Evolutionary conservation across 2,329 filamentous ascomycete genomes (phyloP).

Genomic region (Pochonia chlamydosporia): DNA sequence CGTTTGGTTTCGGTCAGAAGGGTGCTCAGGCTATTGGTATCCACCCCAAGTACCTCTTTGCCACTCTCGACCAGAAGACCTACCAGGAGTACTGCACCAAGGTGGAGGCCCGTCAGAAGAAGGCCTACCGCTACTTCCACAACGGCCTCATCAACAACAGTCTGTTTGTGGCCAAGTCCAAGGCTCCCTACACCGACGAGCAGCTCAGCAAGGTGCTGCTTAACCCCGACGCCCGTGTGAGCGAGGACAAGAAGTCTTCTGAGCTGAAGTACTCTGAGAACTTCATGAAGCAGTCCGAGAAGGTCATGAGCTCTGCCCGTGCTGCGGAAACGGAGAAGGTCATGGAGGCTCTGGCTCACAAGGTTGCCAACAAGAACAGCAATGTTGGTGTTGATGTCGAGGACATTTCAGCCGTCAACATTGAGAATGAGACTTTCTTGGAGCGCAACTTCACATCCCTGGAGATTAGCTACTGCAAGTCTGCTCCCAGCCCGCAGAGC

Average conservation of each 20-base stretch:
- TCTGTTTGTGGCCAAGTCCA: slow-evolving; percentile 91
- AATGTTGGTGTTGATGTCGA: slow-evolving; percentile 95
- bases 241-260: slow-evolving; percentile 78
- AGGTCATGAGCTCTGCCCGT: slow-evolving; percentile 42
- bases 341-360: slow-evolving; percentile 69
- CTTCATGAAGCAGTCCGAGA: slow-evolving; percentile 60
- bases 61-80: slow-evolving; percentile 80
- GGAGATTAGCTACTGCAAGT: slow-evolving; percentile 83
- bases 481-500: slow-evolving; percentile 72
- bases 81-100: slow-evolving; percentile 80
- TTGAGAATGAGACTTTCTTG: slow-evolving; percentile 89
- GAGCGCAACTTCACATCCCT: slow-evolving; percentile 86
- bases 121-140: slow-evolving; percentile 97
- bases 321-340: slow-evolving; percentile 64
- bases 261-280: slow-evolving; percentile 67
- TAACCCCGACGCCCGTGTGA: slow-evolving; percentile 86
- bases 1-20: slow-evolving; percentile 99
- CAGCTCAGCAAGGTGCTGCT: slow-evolving; percentile 85
- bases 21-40: slow-evolving; percentile 95
- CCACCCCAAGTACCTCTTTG: slow-evolving; percentile 92
- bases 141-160: slow-evolving; percentile 97
- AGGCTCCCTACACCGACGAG: slow-evolving; percentile 83
- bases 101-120: slow-evolving; percentile 93
- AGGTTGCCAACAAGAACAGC: slow-evolving; percentile 51
- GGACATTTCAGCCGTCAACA: slow-evolving; percentile 79